Evolutionary conservation across 2,329 filamentous ascomycete genomes (phyloP).

Genomic region (Intubia oerlemansii): DNA sequence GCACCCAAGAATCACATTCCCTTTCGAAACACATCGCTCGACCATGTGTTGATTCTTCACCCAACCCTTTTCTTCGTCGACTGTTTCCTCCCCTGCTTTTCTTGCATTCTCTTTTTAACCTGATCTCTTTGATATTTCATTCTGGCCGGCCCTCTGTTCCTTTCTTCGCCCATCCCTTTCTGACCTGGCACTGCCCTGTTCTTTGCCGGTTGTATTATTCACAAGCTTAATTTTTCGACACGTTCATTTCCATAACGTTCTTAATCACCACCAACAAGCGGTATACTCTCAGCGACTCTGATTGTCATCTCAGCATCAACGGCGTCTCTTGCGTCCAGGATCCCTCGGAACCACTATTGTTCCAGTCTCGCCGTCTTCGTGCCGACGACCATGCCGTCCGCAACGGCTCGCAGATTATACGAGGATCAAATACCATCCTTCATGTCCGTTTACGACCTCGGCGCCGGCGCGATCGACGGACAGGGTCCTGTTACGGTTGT

Average conservation of each 20-base stretch:
- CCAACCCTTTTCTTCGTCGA: constrained; percentile 1
- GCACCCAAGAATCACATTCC: neutral
- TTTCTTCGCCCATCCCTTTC: neutral
- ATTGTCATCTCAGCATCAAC: neutral
- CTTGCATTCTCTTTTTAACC: neutral
- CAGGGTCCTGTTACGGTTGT: constrained; percentile 31
- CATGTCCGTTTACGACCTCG: constrained; percentile 54
- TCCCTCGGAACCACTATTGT: neutral
- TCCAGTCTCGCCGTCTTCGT: neutral
- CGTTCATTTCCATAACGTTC: too few relatives aligned
- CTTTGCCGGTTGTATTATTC: neutral
- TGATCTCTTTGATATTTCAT: too few relatives aligned
- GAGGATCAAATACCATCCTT: constrained; percentile 56
- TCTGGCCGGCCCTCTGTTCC: neutral
- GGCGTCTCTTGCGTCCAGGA: neutral
- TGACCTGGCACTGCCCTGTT: neutral
- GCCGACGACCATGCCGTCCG: constrained; percentile 33
- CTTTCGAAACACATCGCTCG: constrained; percentile 1
- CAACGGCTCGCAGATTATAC: constrained; percentile 37
- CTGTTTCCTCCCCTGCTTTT: constrained; percentile 3
- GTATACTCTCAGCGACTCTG: neutral
- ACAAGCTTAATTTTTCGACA: neutral
- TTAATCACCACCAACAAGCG: too few relatives aligned
- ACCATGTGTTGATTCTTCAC: constrained; percentile 2
- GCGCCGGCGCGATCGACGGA: constrained; percentile 31